phyloP scores from a whole-genome alignment of 2,329 filamentous ascomycete species.

The Raffaelea albimanens region DNA sequence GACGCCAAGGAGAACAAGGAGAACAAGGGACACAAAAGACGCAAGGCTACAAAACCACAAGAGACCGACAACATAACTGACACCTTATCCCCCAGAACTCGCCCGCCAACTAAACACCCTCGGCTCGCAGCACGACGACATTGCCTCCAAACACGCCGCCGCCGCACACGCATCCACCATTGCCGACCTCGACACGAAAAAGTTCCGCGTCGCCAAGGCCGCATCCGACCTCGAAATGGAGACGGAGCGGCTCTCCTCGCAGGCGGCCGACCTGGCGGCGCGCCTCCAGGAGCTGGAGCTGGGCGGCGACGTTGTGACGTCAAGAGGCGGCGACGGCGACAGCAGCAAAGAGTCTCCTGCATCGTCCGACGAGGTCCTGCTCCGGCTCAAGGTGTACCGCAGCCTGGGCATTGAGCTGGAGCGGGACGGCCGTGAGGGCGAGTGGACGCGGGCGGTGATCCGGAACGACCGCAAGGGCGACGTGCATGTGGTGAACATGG shows the following conservation, averaged over 20 bases:
- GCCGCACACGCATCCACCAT: conserved; percentile 76
- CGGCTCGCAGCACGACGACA: conserved; percentile 66
- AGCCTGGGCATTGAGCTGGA: conserved; percentile 86
- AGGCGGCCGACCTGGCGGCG: conserved; percentile 65
- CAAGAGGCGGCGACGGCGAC: conserved; percentile 35
- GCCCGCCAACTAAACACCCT: conserved; percentile 68
- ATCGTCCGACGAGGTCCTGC: conserved; percentile 55
- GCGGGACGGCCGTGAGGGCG: conserved; percentile 56
- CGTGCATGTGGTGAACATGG: conserved; percentile 89
- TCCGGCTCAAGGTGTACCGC: conserved; percentile 85
- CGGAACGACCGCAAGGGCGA: conserved; percentile 80
- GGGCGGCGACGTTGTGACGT: conserved; percentile 65
- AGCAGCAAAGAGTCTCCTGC: no score
- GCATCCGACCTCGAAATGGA: conserved; percentile 86
- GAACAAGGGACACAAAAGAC: no score
- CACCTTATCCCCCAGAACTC: conserved; percentile 36
- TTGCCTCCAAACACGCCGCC: conserved; percentile 64
- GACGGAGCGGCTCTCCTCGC: conserved; percentile 77
- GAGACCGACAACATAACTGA: conserved; percentile 13
- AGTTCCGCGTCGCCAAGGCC: conserved; percentile 90
- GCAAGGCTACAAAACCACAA: neutral
- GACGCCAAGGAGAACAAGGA: no score
- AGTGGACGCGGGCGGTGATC: conserved; percentile 78
- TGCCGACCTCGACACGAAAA: conserved; percentile 78
- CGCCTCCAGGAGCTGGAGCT: conserved; percentile 74